Evolutionary conservation across 495 filamentous ascomycete species (phyloP).

Genomic region (Lindgomyces ingoldianus): DNA sequence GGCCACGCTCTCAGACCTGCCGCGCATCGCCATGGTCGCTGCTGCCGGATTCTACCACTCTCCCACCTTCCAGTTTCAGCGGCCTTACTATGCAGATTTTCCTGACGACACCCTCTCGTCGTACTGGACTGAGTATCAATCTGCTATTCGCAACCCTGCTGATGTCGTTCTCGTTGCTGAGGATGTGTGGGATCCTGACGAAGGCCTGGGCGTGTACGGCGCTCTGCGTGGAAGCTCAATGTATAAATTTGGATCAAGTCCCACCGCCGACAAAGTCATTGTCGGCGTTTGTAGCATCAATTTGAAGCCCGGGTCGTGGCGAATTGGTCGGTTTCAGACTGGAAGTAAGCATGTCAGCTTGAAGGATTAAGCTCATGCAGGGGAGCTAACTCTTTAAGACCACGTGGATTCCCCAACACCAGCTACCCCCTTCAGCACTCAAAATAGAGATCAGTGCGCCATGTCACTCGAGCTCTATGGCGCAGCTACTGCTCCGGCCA

Average conservation of each 20-base stretch:
- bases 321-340: constrained; percentile 12
- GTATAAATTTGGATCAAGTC: neutral
- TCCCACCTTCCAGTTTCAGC: constrained; percentile 32
- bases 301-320: constrained; percentile 14
- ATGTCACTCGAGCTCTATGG: constrained; percentile 9
- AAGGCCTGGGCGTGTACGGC: constrained; percentile 10
- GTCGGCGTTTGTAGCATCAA: constrained; percentile 27
- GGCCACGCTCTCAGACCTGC: constrained; percentile 25
- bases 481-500: constrained; percentile 22
- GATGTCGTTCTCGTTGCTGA: constrained; percentile 28
- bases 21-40: constrained; percentile 30
- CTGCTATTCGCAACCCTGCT: constrained; percentile 18
- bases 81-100: constrained; percentile 22
- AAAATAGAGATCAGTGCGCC: constrained; percentile 10
- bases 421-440: neutral
- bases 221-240: constrained; percentile 10
- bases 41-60: constrained; percentile 34
- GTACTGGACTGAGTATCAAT: constrained; percentile 24
- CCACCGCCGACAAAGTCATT: constrained; percentile 3
- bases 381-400: constrained; percentile 17
- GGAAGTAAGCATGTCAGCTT: constrained; percentile 16
- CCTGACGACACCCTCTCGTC: constrained; percentile 29
- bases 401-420: neutral
- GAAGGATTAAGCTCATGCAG: constrained; percentile 2
- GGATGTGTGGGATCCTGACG: constrained; percentile 2